A percentile compares a stretch with the other conserved stretches of the same genome.
Conservation (phyloP, 2,329 filamentous ascomycete genomes). For the Macrophomina pseudophaseolina region DNA sequence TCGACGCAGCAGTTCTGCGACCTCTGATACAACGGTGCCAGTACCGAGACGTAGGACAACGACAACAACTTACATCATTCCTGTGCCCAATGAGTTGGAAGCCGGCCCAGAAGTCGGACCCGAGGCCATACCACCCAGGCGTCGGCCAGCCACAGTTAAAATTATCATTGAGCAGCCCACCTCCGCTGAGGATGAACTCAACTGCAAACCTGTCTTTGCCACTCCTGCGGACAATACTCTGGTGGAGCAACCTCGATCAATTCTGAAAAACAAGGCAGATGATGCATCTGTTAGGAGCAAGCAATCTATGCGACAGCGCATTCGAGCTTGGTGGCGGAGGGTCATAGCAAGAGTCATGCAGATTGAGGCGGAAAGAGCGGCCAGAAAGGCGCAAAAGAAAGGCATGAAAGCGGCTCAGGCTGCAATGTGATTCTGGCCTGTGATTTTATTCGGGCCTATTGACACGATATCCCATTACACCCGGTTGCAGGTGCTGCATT, state of each 20-base stretch:
- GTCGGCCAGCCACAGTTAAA: background rate
- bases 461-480: too few relatives aligned
- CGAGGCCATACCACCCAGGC: background rate
- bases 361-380: background rate
- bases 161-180: background rate
- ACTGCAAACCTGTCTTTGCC: background rate
- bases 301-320: background rate
- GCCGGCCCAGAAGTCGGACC: background rate
- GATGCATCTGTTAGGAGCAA: background rate
- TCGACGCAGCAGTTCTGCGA: background rate
- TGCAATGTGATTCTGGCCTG: too few relatives aligned
- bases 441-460: too few relatives aligned
- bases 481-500: too few relatives aligned
- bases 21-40: background rate
- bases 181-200: background rate
- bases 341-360: constrained; percentile 4
- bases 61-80: background rate
- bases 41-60: too few relatives aligned
- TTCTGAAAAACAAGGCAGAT: background rate
- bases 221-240: background rate
- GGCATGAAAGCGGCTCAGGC: background rate
- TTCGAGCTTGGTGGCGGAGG: constrained; percentile 12
- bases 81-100: background rate
- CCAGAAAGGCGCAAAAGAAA: background rate
- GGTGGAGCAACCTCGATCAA: background rate